phyloP scores from a whole-genome alignment of 306 rosid species.

The Quercus dentata region DNA sequence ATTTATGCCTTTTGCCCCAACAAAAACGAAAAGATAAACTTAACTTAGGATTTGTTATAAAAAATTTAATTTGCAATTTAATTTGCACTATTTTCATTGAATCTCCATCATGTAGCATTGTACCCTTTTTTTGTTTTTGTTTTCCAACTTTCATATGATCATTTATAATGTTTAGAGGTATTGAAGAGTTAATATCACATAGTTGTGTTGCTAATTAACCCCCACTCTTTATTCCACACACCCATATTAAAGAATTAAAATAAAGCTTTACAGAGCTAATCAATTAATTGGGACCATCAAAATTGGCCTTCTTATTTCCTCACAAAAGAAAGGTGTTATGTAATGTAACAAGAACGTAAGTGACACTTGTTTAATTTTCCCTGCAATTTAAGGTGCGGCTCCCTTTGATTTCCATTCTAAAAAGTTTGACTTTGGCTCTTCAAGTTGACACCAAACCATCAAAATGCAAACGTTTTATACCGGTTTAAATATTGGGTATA shows the following conservation, averaged over 20 bases:
- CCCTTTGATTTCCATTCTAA: neutral
- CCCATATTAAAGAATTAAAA: no score
- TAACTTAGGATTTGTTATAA: no score
- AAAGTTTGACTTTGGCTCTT: neutral
- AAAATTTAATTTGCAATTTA: no score
- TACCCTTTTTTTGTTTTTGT: neutral
- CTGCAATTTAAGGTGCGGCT: neutral
- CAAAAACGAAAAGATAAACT: neutral
- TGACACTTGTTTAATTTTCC: neutral
- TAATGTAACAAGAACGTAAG: neutral
- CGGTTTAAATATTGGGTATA: fast-evolving
- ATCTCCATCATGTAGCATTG: neutral
- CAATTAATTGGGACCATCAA: no score
- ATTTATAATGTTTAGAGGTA: neutral
- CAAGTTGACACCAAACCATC: no score
- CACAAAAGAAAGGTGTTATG: neutral
- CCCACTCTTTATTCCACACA: neutral
- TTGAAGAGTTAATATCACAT: neutral
- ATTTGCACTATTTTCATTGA: neutral
- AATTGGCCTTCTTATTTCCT: neutral
- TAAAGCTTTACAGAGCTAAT: no score
- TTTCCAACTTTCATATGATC: neutral
- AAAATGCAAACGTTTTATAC: fast-evolving
- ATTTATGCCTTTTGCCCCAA: no score
- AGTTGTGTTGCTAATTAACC: neutral